Evolutionary conservation across 306 rosid species (phyloP), one percentile per base, ranked within the genome.

Genomic region (Fragaria ananassa): DNA sequence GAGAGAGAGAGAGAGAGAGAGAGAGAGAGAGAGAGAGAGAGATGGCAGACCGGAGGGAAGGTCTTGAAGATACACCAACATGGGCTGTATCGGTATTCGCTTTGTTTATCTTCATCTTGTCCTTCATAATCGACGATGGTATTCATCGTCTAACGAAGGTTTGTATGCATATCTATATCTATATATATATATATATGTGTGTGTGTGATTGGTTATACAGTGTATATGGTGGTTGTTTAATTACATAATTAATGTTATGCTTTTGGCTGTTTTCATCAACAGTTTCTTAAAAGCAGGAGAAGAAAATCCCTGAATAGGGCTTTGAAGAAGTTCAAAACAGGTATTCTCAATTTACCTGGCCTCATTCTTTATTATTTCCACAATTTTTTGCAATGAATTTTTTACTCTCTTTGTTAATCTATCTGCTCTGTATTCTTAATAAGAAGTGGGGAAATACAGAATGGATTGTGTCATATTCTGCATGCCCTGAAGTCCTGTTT

Each of bases 11-110:
- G 39, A 35, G 39, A 84, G 5, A 3, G 39, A 35, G 39, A 35
- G 39, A 35, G 39, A 35, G 5, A 3, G 39, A 35, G 39, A 35
- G 39, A 35, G 39, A 35, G 39, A 35, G 39, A 35, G 39, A 35
- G 39, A 84, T 83, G 88, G 87, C 31, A 5, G 69, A 56, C 34
- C 69, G 10, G 15, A 60, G 18, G 18, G 14, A 23, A 1, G 81
- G 82, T 47, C 90, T 90, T 49, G 89, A 90, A 84, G 81, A 82
- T 2, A 85, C 96, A 0, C 83, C 93, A 54, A 90, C 93, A 71
- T 90, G 96, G 93, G 91, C 93, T 60, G 83, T 90, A 11, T 74
- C 96, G 10, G 37, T 81, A 3, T 68, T 81, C 70, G 80, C 84
- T 47, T 80, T 87, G 78, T 68, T 83, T 72, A 39, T 90, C 71